A percentile compares a stretch with the other conserved stretches of the same genome.
Evolutionary conservation across 805 yeast genomes (phyloP).

Genomic region (Wickerhamomyces chaumierensis): DNA sequence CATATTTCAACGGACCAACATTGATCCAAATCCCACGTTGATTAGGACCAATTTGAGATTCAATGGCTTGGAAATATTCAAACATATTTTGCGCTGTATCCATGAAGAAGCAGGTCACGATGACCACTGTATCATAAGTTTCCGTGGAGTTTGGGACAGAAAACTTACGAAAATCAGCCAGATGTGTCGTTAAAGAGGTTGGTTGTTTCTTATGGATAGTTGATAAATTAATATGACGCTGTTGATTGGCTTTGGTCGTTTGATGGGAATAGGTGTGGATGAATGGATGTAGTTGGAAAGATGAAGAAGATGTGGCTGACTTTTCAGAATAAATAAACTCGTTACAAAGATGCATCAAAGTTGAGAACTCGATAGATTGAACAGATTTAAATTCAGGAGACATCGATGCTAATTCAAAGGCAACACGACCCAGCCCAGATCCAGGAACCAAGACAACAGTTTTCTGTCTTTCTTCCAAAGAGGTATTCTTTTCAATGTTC

Average conservation of each 20-base stretch:
- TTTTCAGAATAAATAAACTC: conserved; percentile 36
- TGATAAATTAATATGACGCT: conserved; percentile 27
- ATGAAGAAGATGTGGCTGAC: too few relatives aligned
- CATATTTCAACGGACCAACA: conserved; percentile 87
- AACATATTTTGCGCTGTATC: conserved; percentile 88
- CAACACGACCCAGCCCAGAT: conserved; percentile 72
- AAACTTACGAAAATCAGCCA: conserved; percentile 58
- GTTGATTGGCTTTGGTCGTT: conserved; percentile 33
- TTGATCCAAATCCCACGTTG: conserved; percentile 72
- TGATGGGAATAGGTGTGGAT: conserved; percentile 66
- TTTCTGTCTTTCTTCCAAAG: conserved; percentile 17
- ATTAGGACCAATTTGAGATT: conserved; percentile 23
- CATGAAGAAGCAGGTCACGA: conserved; percentile 66
- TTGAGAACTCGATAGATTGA: conserved; percentile 67
- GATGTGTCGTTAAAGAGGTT: conserved; percentile 31
- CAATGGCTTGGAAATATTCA: conserved; percentile 61
- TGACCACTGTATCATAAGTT: conserved; percentile 34
- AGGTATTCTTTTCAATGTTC: conserved; percentile 26
- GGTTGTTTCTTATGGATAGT: conserved; percentile 30
- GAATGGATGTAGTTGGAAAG: conserved; percentile 31
- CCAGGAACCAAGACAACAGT: conserved; percentile 73
- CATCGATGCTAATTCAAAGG: conserved; percentile 41
- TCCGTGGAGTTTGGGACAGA: conserved; percentile 18
- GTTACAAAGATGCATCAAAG: conserved; percentile 65
- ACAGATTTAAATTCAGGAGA: conserved; percentile 36